A percentile compares a stretch with the other conserved stretches of the same genome.
These are phyloP conservation scores for Pythium aristosporum DNA, from an alignment of 352 stramenopile genomes.

Conservation along the genomic window DNA sequence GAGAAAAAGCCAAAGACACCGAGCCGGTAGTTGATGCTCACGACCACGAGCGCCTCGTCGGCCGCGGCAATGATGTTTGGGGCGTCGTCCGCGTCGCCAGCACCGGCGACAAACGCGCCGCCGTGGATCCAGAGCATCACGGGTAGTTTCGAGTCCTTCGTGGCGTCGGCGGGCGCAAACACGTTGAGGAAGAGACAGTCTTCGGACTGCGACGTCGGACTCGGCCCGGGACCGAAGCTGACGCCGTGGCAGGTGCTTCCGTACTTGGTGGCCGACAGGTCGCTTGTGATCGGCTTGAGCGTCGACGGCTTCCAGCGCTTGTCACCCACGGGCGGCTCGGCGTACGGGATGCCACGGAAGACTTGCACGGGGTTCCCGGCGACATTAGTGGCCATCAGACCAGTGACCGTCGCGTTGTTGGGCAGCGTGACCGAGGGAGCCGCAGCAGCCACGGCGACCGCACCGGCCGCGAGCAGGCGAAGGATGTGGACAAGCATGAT, in stretches of 20 bases:
- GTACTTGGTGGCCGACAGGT: constrained; percentile 5
- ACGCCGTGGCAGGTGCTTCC: constrained; percentile 9
- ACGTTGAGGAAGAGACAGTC: constrained; percentile 44
- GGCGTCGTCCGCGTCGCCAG: not conserved
- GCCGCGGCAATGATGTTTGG: constrained; percentile 1
- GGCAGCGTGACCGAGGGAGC: too few species aligned
- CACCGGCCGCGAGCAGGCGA: too few species aligned
- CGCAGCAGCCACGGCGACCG: too few species aligned
- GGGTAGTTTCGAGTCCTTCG: constrained; percentile 27
- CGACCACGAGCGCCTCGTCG: constrained; percentile 30
- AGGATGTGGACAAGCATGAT: too few species aligned
- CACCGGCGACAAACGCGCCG: constrained; percentile 28
- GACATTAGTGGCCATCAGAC: too few species aligned
- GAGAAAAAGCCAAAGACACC: constrained; percentile 31
- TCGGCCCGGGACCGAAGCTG: not conserved
- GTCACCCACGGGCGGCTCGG: too few species aligned
- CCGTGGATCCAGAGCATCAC: constrained; percentile 40
- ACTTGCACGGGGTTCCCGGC: too few species aligned
- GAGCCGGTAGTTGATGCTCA: constrained; percentile 41
- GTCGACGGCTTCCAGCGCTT: constrained; percentile 12
- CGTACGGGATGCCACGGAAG: not conserved
- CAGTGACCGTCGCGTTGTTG: too few species aligned
- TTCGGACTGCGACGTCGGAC: constrained; percentile 12
- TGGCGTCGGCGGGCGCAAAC: constrained; percentile 28
- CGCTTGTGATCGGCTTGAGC: constrained; percentile 11